Percentiles rank a stretch among this genome's conserved stretches.
Conservation (phyloP, 2,329 filamentous ascomycete species). For the Fusarium sp. region DNA sequence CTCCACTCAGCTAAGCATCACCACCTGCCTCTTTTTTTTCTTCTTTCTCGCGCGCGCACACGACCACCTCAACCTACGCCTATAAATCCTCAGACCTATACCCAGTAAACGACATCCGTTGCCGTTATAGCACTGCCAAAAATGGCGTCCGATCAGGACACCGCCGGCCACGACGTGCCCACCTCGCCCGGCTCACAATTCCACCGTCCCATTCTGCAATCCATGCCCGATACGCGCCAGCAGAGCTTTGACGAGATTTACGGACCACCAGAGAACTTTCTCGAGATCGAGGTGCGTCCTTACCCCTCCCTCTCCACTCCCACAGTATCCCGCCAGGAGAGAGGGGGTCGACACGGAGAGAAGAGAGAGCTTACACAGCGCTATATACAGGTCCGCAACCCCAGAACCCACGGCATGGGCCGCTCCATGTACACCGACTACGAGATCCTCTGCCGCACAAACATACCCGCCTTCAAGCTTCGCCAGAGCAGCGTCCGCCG, state of each 20-base stretch:
- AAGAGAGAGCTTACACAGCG: slow-evolving; percentile 20
- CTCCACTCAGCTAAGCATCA: slow-evolving; percentile 19
- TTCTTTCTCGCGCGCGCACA: neutral
- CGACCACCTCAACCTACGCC: neutral
- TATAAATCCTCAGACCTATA: neutral
- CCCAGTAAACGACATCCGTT: neutral
- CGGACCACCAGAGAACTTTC: slow-evolving; percentile 96
- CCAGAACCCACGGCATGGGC: slow-evolving; percentile 92
- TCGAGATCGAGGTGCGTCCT: slow-evolving; percentile 86
- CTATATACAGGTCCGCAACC: slow-evolving; percentile 79
- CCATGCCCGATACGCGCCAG: slow-evolving; percentile 77
- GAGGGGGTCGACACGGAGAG: neutral
- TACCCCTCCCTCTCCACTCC: neutral
- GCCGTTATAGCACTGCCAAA: slow-evolving; percentile 49
- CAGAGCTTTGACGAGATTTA: slow-evolving; percentile 99
- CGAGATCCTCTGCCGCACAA: slow-evolving; percentile 96
- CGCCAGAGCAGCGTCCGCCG: slow-evolving; percentile 87
- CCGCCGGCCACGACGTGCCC: slow-evolving; percentile 44
- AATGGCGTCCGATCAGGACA: slow-evolving; percentile 55
- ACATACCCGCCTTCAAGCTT: slow-evolving; percentile 98
- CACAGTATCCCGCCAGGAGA: neutral
- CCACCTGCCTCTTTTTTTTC: slow-evolving; percentile 10
- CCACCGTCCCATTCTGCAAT: slow-evolving; percentile 68
- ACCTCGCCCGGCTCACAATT: slow-evolving; percentile 48
- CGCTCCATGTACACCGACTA: slow-evolving; percentile 99